Base-by-base conservation (phyloP, 176 grass and related monocot species). In the Oryza meyeriana region DNA sequence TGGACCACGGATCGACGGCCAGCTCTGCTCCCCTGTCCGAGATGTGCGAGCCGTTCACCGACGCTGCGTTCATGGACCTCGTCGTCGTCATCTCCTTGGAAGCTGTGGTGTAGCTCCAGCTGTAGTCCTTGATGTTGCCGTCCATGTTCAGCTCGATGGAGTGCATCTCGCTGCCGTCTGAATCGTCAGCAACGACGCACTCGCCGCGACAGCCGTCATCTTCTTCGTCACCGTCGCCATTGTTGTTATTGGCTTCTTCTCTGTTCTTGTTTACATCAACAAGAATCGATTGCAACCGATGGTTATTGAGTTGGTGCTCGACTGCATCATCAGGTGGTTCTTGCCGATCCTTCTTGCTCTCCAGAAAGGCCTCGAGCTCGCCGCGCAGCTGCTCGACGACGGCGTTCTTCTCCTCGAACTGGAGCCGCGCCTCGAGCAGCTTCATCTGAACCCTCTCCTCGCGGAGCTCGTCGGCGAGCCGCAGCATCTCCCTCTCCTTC, bases 361-460 rank as follows among this genome's bases (percentile, higher is more conserved):
- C 61, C 32, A 96, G 28, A 65, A 91, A 93, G 9, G 80, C 75
- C 82, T 95, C 79, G 36, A 98, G 89, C 74, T 98, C 90, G 3
- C 62, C 66, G 27, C 87, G 91, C 26, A 98, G 84, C 41, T 84
- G 84, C 61, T 98, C 90, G 9, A 98, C 80, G 4, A 75, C 90
- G 59, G 83, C 89, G 85, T 93, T 90, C 79, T 95, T 95, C 79
- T 98, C 95, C 83, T 98, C 95, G 59, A 95, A 95, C 61, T 98
- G 92, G 41, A 90, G 38, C 81, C 87, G 74, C 1, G 95, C 95
- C 74, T 98, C 92, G 3, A 80, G 81, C 24, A 98, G 89, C 58
- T 95, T 98, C 95, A 98, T 98, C 79, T 86, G 82, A 59, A 93
- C 88, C 73, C 95, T 84, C 76, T 98, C 92, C 82, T 95, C 92